phyloP scores from a whole-genome alignment of 2,329 filamentous ascomycete genomes.

The Cadophora sp. region DNA sequence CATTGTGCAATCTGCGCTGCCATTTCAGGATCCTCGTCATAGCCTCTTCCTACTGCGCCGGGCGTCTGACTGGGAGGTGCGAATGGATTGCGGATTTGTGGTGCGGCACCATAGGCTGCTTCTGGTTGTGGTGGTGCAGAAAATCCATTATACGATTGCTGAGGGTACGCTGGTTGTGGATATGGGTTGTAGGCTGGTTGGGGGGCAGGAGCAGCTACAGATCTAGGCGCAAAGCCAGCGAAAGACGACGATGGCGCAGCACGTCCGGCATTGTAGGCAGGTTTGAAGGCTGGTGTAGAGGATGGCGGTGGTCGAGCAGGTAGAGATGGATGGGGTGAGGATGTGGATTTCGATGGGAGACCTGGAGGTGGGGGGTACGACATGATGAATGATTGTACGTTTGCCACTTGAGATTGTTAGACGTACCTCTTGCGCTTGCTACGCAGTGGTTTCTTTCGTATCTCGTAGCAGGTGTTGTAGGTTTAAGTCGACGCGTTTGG shows the following conservation, averaged over 20 bases:
- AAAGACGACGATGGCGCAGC: slow-evolving; percentile 41
- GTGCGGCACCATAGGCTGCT: slow-evolving; percentile 57
- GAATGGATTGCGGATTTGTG: slow-evolving; percentile 84
- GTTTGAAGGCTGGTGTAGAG: slow-evolving; percentile 36
- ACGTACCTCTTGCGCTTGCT: slow-evolving; percentile 46
- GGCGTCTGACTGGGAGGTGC: slow-evolving; percentile 56
- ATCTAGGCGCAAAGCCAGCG: slow-evolving; percentile 64
- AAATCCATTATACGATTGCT: slow-evolving; percentile 37
- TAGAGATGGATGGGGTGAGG: slow-evolving; percentile 65
- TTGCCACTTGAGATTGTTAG: slow-evolving; percentile 42
- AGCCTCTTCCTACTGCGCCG: slow-evolving; percentile 45
- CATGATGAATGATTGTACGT: slow-evolving; percentile 69
- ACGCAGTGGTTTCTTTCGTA: slow-evolving; percentile 33
- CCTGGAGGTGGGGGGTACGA: slow-evolving; percentile 88
- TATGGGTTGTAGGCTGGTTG: slow-evolving; percentile 35
- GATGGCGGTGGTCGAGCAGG: slow-evolving; percentile 78
- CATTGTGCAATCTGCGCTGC: slow-evolving; percentile 93
- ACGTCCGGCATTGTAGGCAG: slow-evolving; percentile 38
- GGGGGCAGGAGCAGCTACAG: slow-evolving; percentile 53
- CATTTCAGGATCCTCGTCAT: slow-evolving; percentile 75
- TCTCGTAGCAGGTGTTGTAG: neutral
- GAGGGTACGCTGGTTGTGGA: slow-evolving; percentile 33
- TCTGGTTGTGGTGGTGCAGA: slow-evolving; percentile 34
- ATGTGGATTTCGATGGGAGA: slow-evolving; percentile 53
- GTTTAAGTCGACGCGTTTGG: neutral